Base-by-base conservation (phyloP, 2,329 filamentous ascomycete species). In the Stagonosporopsis cucurbitacearum region DNA sequence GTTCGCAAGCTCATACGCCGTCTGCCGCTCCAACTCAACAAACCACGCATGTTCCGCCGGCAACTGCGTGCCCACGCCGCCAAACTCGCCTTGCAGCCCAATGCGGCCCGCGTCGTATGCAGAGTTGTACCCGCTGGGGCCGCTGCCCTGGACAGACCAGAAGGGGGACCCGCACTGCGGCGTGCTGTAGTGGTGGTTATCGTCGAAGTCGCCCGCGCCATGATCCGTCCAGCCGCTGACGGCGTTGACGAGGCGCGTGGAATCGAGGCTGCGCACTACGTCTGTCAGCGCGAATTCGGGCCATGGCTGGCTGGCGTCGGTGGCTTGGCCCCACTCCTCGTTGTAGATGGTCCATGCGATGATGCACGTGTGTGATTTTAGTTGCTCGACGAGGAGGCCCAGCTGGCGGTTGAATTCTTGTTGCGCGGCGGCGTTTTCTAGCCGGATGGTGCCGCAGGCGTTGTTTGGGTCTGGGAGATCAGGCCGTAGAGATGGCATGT, bases 181-280 rank as follows among this genome's bases (percentile, higher is more conserved):
- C 37, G 84, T 86, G 0, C 88, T 85, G 68, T 91, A 91, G 68
- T 90, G 86, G 62, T 90, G 88, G 61, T 90, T 90, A 55, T 91
- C 88, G 25, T 71, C 67, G 56, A 73, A 90, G 66, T 91, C 88
- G 0, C 88, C 88, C 2, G 82, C 86, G 0, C 86, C 86, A 22
- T 90, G 86, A 50, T 91, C 88, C 26, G 80, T 68, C 88, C 88
- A 91, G 0, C 88, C 88, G 0, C 81, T 84, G 0, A 82, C 84
- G 1, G 86, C 78, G 69, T 89, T 80, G 35, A 91, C 77, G 8
- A 91, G 79, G 22, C 88, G 78, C 0, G 86, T 87, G 0, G 87
- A 83, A 63, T 91, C 88, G 2, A 88, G 72, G 1, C 76, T 62
- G 40, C 79, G 80, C 2, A 90, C 80, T 0, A 81, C 69, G 1